A percentile compares a stretch with the other conserved stretches of the same genome.
Evolutionary conservation across 352 stramenopile species (phyloP).

Genomic region (Phytophthora tentaculata): DNA sequence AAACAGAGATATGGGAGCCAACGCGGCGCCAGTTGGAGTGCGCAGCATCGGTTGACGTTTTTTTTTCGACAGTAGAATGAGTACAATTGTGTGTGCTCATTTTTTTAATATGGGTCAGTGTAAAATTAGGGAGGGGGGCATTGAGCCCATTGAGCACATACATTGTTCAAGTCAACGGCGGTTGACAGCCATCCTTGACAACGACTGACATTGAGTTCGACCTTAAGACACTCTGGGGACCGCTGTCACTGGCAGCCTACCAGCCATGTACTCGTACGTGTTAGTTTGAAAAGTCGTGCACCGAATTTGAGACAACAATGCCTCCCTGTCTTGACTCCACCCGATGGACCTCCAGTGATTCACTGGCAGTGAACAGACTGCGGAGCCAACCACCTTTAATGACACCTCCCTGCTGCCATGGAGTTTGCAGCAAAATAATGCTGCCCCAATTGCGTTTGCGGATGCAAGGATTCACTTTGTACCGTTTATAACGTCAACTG

Average conservation of each 20-base stretch:
- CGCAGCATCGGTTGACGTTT: conserved; percentile 10
- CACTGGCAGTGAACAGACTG: no score
- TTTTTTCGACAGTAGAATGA: conserved; percentile 27
- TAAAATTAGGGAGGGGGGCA: no score
- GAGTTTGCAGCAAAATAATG: no score
- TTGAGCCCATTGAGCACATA: conserved; percentile 8
- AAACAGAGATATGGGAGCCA: conserved; percentile 14
- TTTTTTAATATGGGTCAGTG: no score
- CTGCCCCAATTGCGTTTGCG: not conserved
- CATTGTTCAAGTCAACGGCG: conserved; percentile 24
- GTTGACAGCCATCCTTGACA: not conserved
- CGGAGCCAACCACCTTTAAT: not conserved
- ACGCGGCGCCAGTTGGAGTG: not conserved
- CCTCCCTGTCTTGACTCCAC: not conserved
- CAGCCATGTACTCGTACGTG: no score
- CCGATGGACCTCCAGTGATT: not conserved
- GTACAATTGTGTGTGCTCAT: conserved; percentile 6
- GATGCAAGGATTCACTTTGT: conserved; percentile 17
- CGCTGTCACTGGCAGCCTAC: no score
- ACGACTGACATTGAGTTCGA: not conserved
- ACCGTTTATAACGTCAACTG: conserved; percentile 22
- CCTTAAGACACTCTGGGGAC: no score
- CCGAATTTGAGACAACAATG: not conserved
- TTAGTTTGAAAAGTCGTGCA: no score
- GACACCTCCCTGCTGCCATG: not conserved